Conservation (phyloP, 768 basidiomycete species). For the Wakefieldia striispora region DNA sequence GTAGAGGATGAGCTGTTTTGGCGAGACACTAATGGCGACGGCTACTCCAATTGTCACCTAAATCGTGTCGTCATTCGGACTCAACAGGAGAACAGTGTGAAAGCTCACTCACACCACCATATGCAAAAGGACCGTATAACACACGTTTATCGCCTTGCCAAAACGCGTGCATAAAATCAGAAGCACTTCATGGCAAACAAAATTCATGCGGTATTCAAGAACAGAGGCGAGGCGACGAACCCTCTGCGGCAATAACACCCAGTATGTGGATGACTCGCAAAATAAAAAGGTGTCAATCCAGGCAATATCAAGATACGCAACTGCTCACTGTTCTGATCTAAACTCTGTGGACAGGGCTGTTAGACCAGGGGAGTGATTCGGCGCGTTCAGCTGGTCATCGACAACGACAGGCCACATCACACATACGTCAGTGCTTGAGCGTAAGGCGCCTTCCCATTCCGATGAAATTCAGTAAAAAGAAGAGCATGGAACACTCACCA, state of each 20-base stretch:
- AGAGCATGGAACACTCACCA: conserved; percentile 2
- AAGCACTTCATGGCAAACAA: conserved; percentile 6
- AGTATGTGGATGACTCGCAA: conserved; percentile 10
- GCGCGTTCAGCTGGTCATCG: too few relatives aligned
- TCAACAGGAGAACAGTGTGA: too few relatives aligned
- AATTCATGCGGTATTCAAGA: not conserved
- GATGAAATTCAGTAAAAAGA: too few relatives aligned
- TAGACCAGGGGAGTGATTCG: too few relatives aligned
- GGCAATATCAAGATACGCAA: not conserved
- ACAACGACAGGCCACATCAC: not conserved
- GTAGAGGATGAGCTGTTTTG: conserved; percentile 2
- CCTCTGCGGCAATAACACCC: conserved; percentile 10
- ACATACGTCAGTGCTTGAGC: conserved; percentile 8
- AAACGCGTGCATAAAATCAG: conserved; percentile 19
- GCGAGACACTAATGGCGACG: conserved; percentile 1
- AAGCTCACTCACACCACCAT: conserved; percentile 4
- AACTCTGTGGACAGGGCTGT: conserved; percentile 1
- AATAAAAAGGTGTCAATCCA: not conserved
- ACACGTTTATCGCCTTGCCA: conserved; percentile 14
- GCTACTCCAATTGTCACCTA: conserved; percentile 10
- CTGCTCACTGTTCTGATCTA: conserved; percentile 11
- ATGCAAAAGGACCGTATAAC: conserved; percentile 12
- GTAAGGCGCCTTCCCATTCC: not conserved
- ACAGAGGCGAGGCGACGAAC: not conserved
- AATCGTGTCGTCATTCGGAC: not conserved